phyloP scores from a whole-genome alignment of 345 rosid species.

The Sonneratia alba region DNA sequence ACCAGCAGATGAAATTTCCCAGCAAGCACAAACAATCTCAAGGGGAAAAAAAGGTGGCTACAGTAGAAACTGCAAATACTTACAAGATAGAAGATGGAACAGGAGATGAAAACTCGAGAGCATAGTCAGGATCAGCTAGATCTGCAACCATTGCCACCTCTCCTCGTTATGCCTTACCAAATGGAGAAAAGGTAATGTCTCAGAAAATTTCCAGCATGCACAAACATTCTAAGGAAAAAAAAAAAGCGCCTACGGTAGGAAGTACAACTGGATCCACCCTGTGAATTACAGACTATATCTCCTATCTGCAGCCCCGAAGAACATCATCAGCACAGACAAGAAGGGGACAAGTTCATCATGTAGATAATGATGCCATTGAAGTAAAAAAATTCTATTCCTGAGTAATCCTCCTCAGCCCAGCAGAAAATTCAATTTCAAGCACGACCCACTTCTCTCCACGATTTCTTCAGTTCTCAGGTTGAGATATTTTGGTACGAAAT shows the following conservation, averaged over 20 bases:
- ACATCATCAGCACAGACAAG: too few species aligned
- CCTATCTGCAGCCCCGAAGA: too few species aligned
- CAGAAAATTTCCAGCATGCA: neutral
- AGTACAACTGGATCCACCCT: too few species aligned
- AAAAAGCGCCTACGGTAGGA: too few species aligned
- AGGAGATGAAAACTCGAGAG: slow-evolving; percentile 62
- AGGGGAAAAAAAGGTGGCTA: too few species aligned
- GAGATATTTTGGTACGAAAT: neutral
- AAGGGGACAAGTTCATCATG: too few species aligned
- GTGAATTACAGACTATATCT: too few species aligned
- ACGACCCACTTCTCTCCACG: neutral
- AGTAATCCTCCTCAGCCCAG: slow-evolving; percentile 27
- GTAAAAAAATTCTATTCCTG: too few species aligned
- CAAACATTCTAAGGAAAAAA: too few species aligned
- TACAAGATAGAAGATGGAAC: slow-evolving; percentile 55
- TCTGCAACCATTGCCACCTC: slow-evolving; percentile 62
- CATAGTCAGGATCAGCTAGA: slow-evolving; percentile 55
- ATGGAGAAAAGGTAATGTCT: neutral
- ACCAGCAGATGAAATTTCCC: too few species aligned
- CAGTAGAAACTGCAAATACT: slow-evolving; percentile 15
- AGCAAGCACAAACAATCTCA: too few species aligned
- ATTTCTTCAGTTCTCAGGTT: neutral
- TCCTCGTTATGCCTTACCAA: slow-evolving; percentile 66
- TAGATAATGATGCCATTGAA: too few species aligned
- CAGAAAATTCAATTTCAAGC: slow-evolving; percentile 3